phyloP scores from a whole-genome alignment of 1,139 yeast species.

The Lodderomyces oxycetoniae region DNA sequence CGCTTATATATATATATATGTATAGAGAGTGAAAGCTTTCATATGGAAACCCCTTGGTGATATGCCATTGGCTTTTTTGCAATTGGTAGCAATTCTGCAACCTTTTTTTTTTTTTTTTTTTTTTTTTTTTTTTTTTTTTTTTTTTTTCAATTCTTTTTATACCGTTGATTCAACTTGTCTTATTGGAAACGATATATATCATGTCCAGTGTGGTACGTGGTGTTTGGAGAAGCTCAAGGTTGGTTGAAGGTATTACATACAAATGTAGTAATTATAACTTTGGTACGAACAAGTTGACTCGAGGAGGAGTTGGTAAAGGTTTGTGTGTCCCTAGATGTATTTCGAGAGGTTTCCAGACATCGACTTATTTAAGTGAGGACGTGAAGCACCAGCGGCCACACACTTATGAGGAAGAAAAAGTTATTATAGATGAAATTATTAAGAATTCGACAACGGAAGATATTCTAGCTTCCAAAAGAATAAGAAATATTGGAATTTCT shows the following conservation, averaged over 20 bases:
- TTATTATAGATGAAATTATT: slow-evolving; percentile 56
- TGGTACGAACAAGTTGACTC: background rate
- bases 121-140: no score
- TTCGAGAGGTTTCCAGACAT: slow-evolving; percentile 10
- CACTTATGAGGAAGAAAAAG: slow-evolving; percentile 70
- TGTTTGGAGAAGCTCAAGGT: slow-evolving; percentile 7
- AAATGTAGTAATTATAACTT: no score
- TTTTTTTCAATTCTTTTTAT: no score
- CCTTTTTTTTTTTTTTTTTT: no score
- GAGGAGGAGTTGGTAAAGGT: background rate
- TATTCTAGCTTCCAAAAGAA: slow-evolving; percentile 43
- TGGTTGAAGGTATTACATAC: no score
- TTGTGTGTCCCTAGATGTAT: no score
- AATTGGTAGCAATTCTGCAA: background rate
- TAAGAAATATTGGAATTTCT: slow-evolving; percentile 94
- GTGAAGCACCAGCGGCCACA: slow-evolving; percentile 15
- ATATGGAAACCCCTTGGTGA: background rate
- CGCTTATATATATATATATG: slow-evolving; percentile 7
- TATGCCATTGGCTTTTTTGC: no score
- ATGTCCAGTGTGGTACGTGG: slow-evolving; percentile 17
- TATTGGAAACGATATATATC: no score
- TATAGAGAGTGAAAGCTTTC: background rate
- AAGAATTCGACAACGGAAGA: slow-evolving; percentile 57
- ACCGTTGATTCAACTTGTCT: no score
- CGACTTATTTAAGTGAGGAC: slow-evolving; percentile 5